Conservation (phyloP, 2,329 filamentous ascomycete species). For the Aureobasidium sp. region DNA sequence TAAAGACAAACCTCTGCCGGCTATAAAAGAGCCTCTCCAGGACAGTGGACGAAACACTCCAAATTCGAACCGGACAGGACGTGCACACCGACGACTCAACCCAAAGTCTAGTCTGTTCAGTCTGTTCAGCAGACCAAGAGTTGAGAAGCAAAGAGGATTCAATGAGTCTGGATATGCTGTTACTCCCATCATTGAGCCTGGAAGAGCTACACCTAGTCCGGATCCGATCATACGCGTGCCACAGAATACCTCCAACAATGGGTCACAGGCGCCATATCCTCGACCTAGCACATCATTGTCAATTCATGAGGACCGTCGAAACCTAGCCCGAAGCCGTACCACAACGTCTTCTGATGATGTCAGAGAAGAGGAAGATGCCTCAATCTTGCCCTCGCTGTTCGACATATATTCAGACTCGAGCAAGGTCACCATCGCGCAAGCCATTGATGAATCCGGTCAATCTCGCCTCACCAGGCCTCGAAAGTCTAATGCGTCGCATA, state of each 20-base stretch:
- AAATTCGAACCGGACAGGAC: not conserved
- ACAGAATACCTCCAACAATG: not conserved
- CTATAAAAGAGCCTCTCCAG: not conserved
- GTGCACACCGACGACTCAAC: not conserved
- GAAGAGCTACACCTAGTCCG: not conserved
- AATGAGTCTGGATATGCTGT: slow-evolving; percentile 31
- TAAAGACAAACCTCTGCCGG: slow-evolving; percentile 12
- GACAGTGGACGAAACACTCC: not conserved
- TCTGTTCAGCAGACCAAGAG: slow-evolving; percentile 42
- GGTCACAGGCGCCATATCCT: not conserved
- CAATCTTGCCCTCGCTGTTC: not conserved
- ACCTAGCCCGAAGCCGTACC: not conserved
- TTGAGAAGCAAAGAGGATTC: slow-evolving; percentile 39
- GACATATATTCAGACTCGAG: slow-evolving; percentile 8
- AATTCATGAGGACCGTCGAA: not conserved
- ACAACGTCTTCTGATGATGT: not conserved
- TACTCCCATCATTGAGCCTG: not conserved
- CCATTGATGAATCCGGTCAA: not conserved
- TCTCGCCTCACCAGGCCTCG: not conserved
- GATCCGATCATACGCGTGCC: not conserved
- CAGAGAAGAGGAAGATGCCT: not conserved
- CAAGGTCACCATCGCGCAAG: slow-evolving; percentile 6
- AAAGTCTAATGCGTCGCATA: slow-evolving; percentile 7
- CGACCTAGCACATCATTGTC: slow-evolving; percentile 2
- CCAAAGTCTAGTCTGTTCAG: slow-evolving; percentile 32